Evolutionary conservation across 148 eudicot species (phyloP), one percentile per base, ranked within the genome.

Genomic region (Rhododendron ferrugineum): DNA sequence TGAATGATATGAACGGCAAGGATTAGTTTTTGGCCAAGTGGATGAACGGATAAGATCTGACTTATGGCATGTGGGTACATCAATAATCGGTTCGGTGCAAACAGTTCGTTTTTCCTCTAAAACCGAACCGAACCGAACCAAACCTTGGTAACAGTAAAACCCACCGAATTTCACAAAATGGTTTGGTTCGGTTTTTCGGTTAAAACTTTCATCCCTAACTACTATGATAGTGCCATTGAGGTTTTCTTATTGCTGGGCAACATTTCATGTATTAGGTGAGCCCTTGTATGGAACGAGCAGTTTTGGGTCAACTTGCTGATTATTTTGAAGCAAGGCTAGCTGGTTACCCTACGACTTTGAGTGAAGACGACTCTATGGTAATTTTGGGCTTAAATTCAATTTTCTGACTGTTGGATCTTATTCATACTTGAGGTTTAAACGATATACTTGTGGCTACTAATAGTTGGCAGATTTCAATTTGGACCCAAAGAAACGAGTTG

Each of bases 251-350:
- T 15, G 46, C 81, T 77, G 54, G 16, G 79, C 20, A 58, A 50
- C 75, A 82, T 50, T 84, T 79, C 44, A 18, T 84, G 74, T 54
- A 80, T 54, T 85, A 97, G 99, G 94, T 94, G 87, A 97, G 98
- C 86, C 92, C 99, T 88, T 97, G 99, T 79, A 90, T 86, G 90
- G 99, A 97, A 87, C 90, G 92, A 85, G 99, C 99, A 74, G 99
- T 97, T 82, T 82, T 97, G 86, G 98, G 93, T 83, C 99, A 97
- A 89, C 94, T 97, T 70, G 89, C 90, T 85, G 93, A 88, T 86
- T 97, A 95, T 89, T 97, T 97, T 83, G 86, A 76, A 75, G 75
- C 72, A 78, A 91, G 98, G 88, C 91, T 97, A 46, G 93, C 94
- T 82, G 90, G 93, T 84, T 97, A 97, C 84, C 92, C 98, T 26